Base-by-base conservation (phyloP, 2,329 filamentous ascomycete species). In the Anthostomella pinea region DNA sequence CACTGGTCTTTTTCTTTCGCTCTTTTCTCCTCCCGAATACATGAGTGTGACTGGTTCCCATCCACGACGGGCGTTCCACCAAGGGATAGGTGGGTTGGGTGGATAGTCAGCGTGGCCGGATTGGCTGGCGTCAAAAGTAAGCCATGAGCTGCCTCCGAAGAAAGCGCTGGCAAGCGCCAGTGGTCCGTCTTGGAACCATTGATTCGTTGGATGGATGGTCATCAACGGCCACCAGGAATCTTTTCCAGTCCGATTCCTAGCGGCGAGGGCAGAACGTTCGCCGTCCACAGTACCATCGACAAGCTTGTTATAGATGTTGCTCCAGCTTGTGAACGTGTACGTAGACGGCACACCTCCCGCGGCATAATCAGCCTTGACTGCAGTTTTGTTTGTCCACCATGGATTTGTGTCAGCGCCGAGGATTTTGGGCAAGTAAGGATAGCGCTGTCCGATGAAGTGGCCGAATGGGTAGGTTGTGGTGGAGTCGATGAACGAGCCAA, bases 371-470 rank as follows among this genome's bases (percentile, higher is more conserved):
- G 24, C 43, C 14, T 48, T 46, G 11, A 50, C 45, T 3, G 43
- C 40, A 8, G 39, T 41, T 32, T 49, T 51, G 32, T 50, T 49
- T 29, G 30, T 37, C 47, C 48, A 52, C 30, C 33, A 47, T 4
- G 48, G 49, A 31, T 52, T 52, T 8, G 45, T 51, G 26, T 51
- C 48, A 10, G 48, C 53, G 8, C 44, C 33, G 8, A 56, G 24
- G 5, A 51, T 35, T 28, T 54, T 52, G 9, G 51, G 45, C 27
- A 50, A 35, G 29, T 52, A 52, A 5, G 48, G 50, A 28, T 51
- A 51, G 10, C 53, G 50, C 18, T 39, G 33, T 7, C 47, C n/a
- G 39, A 46, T 15, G 40, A 49, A 30, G 40, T 43, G 6, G 38
- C 46, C 18, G 40, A 41, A 21, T 46, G 43, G 10, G 8, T 10